Evolutionary conservation across 2,329 filamentous ascomycete genomes (phyloP).

Genomic region (Neofusicoccum kwambonambiense): DNA sequence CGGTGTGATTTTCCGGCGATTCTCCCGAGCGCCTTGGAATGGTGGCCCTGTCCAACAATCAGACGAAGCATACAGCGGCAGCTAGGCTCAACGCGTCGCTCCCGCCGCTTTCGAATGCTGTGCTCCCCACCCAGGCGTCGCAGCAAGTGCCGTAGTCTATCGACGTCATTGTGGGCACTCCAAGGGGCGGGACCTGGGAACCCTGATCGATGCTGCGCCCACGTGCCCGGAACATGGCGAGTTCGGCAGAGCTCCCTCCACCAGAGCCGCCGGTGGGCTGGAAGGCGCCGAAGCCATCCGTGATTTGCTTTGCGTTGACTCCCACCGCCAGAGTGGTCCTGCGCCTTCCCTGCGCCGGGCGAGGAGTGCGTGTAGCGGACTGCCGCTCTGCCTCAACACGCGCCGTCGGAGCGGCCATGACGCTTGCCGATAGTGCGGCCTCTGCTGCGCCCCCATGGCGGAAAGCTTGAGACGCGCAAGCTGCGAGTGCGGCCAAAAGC

Average conservation of each 20-base stretch:
- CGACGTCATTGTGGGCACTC: conserved; percentile 16
- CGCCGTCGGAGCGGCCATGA: neutral
- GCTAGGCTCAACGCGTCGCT: conserved; percentile 11
- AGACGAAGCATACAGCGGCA: conserved; percentile 13
- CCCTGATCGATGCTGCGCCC: conserved; percentile 17
- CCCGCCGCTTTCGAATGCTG: neutral
- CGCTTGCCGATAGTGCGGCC: neutral
- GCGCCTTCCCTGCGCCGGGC: neutral
- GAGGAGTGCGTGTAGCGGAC: neutral
- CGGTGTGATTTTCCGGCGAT: conserved; percentile 19
- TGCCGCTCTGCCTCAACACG: neutral
- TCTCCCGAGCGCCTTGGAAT: conserved; percentile 15
- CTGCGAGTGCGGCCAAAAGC: conserved; percentile 9
- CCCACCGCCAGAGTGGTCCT: conserved; percentile 1
- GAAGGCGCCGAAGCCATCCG: conserved; percentile 12
- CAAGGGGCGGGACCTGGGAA: conserved; percentile 12
- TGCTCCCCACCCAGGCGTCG: conserved; percentile 1
- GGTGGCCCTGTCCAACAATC: conserved; percentile 9
- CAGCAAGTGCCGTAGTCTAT: neutral
- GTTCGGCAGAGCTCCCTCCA: conserved; percentile 11
- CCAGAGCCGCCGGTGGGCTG: neutral
- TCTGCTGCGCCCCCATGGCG: neutral
- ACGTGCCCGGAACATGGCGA: conserved; percentile 18
- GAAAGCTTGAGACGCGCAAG: conserved; percentile 12
- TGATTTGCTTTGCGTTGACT: neutral